Base-by-base conservation (phyloP, 176 grass and related monocot genomes). In the Oryza longistaminata region DNA sequence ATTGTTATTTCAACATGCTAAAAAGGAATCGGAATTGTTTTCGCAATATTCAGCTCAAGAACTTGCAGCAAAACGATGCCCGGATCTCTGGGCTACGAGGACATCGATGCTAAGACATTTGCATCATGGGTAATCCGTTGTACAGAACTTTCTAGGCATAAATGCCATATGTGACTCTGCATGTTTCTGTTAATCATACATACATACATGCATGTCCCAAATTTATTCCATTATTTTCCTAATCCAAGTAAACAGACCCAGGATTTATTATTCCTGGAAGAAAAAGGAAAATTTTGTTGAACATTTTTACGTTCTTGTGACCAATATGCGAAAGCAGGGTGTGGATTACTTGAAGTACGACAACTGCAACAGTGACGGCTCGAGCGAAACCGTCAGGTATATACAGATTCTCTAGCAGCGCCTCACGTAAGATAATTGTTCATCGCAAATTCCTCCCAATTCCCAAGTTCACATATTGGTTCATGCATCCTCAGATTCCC, bases 321-420 rank as follows among this genome's bases (percentile, higher is more conserved):
- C 64, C 33, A 16, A 66, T 80, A 70, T 43, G 45, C 64, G 49
- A 66, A 19, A 68, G 6, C 76, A 95, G 93, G 93, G 24, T 64
- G 85, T 85, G 53, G 90, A 92, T 86, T 95, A 95, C 85, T 79
- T 95, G 49, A 95, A 95, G 76, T 95, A 95, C 64, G 93, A 90
- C 26, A 95, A 95, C 61, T 95, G 93, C 43, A 66, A 85, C 65
- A 58, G 1, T 19, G 86, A 88, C 55, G 88, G 66, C 44, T 82
- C 74, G 15, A 68, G 70, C 5, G 85, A 88, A 61, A 88, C 75
- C 33, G 52, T 35, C 12, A 92, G 93, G 90, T 92, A 64, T 66
- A 76, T 21, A 9, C 19, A 60, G 0, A 60, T 60, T 33, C 14
- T 67, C 61, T 70, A 13, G 16, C 50, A 16, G 12, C 26, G 31